These are phyloP conservation scores for Geum urbanum DNA, from an alignment of 306 rosid species.

Conservation along the genomic window DNA sequence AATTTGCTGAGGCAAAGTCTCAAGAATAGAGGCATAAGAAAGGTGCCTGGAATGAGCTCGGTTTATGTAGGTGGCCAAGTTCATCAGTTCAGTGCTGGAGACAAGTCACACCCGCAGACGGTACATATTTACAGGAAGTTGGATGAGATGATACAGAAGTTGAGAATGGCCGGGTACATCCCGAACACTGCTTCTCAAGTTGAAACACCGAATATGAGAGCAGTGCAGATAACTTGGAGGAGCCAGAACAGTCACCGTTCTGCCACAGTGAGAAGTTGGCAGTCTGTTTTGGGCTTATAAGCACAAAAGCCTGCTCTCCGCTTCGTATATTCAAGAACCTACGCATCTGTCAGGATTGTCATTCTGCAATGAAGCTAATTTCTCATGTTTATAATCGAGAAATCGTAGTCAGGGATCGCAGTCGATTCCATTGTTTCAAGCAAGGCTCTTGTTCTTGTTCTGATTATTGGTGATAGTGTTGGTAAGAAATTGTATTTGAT, in stretches of 20 bases:
- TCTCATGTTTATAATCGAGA: conserved; percentile 49
- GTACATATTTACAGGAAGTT: conserved; percentile 46
- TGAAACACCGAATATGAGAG: conserved; percentile 26
- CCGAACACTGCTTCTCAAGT: conserved; percentile 56
- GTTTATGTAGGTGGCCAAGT: conserved; percentile 49
- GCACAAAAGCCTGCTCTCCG: conserved; percentile 48
- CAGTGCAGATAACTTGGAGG: conserved; percentile 47
- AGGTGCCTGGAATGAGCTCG: conserved; percentile 70
- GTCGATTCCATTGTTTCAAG: conserved; percentile 67
- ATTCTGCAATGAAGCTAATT: conserved; percentile 65
- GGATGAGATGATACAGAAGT: conserved; percentile 51
- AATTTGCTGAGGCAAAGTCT: conserved; percentile 49
- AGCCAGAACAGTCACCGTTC: conserved; percentile 61
- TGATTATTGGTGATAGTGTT: conserved; percentile 54
- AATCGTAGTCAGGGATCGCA: conserved; percentile 67
- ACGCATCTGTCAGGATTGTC: conserved; percentile 68
- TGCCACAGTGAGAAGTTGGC: conserved; percentile 75
- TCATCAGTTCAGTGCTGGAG: conserved; percentile 65
- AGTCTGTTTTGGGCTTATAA: conserved; percentile 65
- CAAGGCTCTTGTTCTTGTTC: conserved; percentile 74
- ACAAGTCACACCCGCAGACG: conserved; percentile 47
- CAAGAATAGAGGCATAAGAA: conserved; percentile 46
- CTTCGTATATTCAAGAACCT: conserved; percentile 62
- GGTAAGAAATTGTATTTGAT: too few species aligned
- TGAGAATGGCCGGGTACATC: conserved; percentile 60